These are phyloP conservation scores for Microglena sp. DNA, from an alignment of 139 green algal species.

Conservation along the genomic window DNA sequence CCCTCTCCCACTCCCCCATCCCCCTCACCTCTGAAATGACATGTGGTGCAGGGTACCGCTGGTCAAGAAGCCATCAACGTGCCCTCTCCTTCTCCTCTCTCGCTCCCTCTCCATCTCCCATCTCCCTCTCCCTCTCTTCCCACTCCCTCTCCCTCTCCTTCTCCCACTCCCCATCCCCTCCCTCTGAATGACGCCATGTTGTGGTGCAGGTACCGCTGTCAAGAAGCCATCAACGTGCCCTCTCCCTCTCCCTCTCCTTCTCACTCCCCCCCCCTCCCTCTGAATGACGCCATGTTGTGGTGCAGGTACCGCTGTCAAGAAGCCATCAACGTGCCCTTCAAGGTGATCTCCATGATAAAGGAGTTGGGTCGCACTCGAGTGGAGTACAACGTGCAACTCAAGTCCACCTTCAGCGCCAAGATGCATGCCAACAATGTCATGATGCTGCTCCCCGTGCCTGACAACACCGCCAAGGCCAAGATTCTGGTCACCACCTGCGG, in stretches of 20 bases:
- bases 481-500: constrained; percentile 65
- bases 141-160: too few relatives aligned
- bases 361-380: constrained; percentile 85
- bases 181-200: too few relatives aligned
- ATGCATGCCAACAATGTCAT: constrained; percentile 64
- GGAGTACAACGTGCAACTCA: constrained; percentile 60
- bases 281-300: not conserved
- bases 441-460: constrained; percentile 80
- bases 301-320: constrained; percentile 53
- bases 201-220: too few relatives aligned
- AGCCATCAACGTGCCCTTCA: constrained; percentile 84
- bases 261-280: too few relatives aligned
- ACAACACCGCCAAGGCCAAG: constrained; percentile 79
- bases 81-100: too few relatives aligned
- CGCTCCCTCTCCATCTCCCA: too few relatives aligned
- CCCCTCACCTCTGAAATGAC: too few relatives aligned
- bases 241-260: not conserved
- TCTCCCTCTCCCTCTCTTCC: too few relatives aligned
- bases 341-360: constrained; percentile 79
- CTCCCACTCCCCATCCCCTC: too few relatives aligned
- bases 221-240: not conserved
- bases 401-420: constrained; percentile 63
- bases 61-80: too few relatives aligned
- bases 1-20: not conserved
- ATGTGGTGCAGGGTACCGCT: too few relatives aligned